Evolutionary conservation across 805 yeast genomes (phyloP), one percentile per base, ranked within the genome.

Genomic region (Helenozyma baotianmanensis): DNA sequence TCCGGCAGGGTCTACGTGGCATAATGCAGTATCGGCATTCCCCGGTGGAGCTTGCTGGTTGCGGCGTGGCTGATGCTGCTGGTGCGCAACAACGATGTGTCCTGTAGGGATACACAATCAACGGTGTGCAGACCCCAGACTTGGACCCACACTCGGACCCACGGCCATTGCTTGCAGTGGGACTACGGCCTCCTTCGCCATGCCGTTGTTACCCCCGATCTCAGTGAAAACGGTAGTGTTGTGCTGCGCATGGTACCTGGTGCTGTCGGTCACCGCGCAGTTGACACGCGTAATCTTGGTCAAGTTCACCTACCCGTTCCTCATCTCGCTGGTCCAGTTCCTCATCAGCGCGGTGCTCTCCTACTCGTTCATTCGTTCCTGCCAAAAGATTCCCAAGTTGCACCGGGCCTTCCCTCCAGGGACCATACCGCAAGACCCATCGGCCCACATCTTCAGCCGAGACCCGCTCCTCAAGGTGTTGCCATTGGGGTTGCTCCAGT

Each of bases 401-500:
- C 52, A 53, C 27, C 30, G 39, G 2, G 32, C 53, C 8, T 78
- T 81, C 42, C 83, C 85, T 0, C 38, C 43, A 6, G 80, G 82
- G 0, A 67, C 77, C 0, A 70, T 78, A 4, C 85, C 85, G 1
- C 27, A 38, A 1, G 58, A 60, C 27, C 21, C 43, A 6, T 42
- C 42, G 17, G 22, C 32, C 11, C 54, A 62, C 4, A 33, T 56
- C 3, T 50, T 54, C 25, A 43, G 41, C 29, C 41, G 42, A 36
- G 56, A 49, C 15, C 63, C 66, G 21, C 53, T 78, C 3, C 35
- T 76, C 9, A 63, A 66, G 35, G 68, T 77, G 7, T 50, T 79
- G 16, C 88, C 88, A 0, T 60, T 80, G 52, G 83, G 85, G 1
- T 51, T 78, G 9, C 77, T 80, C 49, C 87, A 80, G 46, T 78